Conservation (phyloP, 2,329 filamentous ascomycete genomes). For the Plenodomus biglobosus region DNA sequence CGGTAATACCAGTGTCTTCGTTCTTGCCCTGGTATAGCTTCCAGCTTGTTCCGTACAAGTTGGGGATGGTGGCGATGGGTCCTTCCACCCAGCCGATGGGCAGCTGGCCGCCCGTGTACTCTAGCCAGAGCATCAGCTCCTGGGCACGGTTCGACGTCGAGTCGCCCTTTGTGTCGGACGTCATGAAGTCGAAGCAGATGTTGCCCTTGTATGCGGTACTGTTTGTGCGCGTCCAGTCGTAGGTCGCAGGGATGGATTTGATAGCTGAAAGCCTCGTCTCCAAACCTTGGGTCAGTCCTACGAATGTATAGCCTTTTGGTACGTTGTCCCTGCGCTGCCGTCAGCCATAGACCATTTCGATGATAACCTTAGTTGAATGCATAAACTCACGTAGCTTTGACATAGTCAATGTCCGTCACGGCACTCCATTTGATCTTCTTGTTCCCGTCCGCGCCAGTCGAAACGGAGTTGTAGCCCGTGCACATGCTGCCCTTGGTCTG, state of each 20-base stretch:
- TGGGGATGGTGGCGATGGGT: slow-evolving; percentile 21
- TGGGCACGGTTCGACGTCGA: slow-evolving; percentile 45
- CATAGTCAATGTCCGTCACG: slow-evolving; percentile 45
- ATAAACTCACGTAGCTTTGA: slow-evolving; percentile 19
- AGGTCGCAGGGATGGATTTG: slow-evolving; percentile 45
- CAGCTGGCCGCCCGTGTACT: slow-evolving; percentile 49
- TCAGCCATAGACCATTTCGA: too few species aligned
- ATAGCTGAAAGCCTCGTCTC: slow-evolving; percentile 46
- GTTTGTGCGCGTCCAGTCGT: slow-evolving; percentile 47
- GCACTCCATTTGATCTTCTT: slow-evolving; percentile 46
- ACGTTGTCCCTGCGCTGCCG: slow-evolving; percentile 36
- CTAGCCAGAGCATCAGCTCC: slow-evolving; percentile 52
- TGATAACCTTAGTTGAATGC: too few species aligned
- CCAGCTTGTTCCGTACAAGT: slow-evolving; percentile 44
- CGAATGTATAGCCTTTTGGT: slow-evolving; percentile 51
- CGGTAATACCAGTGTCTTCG: slow-evolving; percentile 48
- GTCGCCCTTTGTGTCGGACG: slow-evolving; percentile 47
- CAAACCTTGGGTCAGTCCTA: slow-evolving; percentile 49
- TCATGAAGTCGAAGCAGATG: slow-evolving; percentile 51
- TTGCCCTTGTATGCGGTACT: slow-evolving; percentile 50
- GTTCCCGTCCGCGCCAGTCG: slow-evolving; percentile 31
- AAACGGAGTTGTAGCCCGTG: slow-evolving; percentile 43
- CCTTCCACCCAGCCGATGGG: slow-evolving; percentile 46
- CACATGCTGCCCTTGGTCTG: slow-evolving; percentile 46
- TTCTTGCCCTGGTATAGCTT: slow-evolving; percentile 49